These are phyloP conservation scores for Eucalyptus sideroxylon DNA, from an alignment of 345 rosid genomes.

Conservation along the genomic window DNA sequence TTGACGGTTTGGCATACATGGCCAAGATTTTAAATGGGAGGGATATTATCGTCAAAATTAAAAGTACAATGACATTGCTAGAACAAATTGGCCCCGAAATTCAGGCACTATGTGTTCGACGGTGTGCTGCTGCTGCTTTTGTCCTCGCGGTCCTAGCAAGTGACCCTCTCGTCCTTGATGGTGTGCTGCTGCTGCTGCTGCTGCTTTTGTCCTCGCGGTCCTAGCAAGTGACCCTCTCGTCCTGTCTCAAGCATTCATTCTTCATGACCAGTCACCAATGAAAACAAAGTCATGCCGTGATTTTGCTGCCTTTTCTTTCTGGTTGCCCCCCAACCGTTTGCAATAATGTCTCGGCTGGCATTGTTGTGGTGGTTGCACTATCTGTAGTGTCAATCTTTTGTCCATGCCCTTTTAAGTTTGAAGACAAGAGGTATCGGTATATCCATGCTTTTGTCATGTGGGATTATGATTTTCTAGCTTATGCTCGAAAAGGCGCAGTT, in stretches of 20 bases:
- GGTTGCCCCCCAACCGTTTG: not conserved
- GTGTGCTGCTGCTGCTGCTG: not conserved
- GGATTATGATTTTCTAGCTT: not conserved
- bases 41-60: not conserved
- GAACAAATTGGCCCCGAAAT: not conserved
- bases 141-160: not conserved
- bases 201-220: not conserved
- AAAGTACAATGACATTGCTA: not conserved
- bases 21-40: not conserved
- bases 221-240: not conserved
- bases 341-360: not conserved
- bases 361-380: not conserved
- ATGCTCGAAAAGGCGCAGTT: not conserved
- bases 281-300: not conserved
- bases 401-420: not conserved
- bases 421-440: not conserved
- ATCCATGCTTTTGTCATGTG: not conserved
- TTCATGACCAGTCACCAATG: not conserved
- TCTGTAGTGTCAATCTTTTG: not conserved
- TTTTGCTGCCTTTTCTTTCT: not conserved
- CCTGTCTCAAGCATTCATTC: not conserved
- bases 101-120: not conserved
- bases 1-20: not conserved
- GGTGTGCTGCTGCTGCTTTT: not conserved
- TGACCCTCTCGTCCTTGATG: not conserved